Evolutionary conservation across 2,329 filamentous ascomycete species (phyloP), one percentile per base, ranked within the genome.

Genomic region (Aspergillus costaricaensis): DNA sequence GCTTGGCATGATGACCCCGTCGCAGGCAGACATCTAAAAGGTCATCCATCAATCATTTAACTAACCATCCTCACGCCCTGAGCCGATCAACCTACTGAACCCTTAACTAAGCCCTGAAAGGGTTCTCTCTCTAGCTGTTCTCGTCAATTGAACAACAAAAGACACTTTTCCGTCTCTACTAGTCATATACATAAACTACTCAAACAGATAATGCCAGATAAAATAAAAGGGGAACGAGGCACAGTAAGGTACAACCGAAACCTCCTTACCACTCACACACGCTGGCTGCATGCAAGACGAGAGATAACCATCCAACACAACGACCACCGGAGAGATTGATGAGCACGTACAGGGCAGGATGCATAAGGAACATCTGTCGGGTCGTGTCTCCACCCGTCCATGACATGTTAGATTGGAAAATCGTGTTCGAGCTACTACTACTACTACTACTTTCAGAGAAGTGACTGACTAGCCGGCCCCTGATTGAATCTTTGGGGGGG

Each of bases 201-300:
- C 3, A 32, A 32, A 32, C 3, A 32, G 10, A 32, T 32, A 32
- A 5, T 17, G n/a, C 47, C 23, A 49, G 23, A 32, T 32, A 4
- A 32, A 27, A 27, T 6, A 49, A n/a, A 30, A 36, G 12, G 32
- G n/a, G 47, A 50, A 50, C 47, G 47, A 50, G 47, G 23, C 25
- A 21, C 41, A 50, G 47, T 50, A 50, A 50, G 47, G 47, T 50
- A 50, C 25, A 8, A 39, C 32, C 32, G 32, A 36, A 36, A 36
- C 36, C 50, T 53, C 50, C 50, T 53, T 53, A 44, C 38, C 52
- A 43, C 39, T 36, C 30, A 36, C 30, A 36, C 32, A 36, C 32
- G 12, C 32, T 36, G 32, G 52, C 52, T 55, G n/a, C 38, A 55
- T 43, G 52, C 52, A 55, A 32, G 38, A 55, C 52, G 32, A 32